Base-by-base conservation (phyloP, 1,139 yeast species). In the Protomyces inundatus region DNA sequence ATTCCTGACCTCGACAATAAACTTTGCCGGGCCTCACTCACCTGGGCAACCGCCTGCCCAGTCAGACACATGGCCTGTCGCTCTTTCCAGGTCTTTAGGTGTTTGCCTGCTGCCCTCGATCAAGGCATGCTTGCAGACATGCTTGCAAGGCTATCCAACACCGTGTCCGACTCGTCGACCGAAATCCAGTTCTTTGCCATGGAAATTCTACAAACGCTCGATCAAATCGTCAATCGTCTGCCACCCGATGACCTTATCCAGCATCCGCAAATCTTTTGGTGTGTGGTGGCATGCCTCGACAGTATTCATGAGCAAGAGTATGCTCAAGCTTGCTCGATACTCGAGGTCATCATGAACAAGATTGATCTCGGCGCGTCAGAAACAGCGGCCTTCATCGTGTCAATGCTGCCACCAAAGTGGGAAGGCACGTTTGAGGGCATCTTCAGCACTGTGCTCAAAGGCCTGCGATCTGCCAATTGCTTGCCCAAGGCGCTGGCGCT, bases 31-130 rank as follows among this genome's bases (percentile, higher is more conserved):
- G 84, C 84, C 1, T 89, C 98, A 0, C 78, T 95, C 55, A 81
- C 81, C 46, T 95, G 98, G 98, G 98, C 98, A 0, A 93, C 98
- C 0, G 86, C 97, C 0, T 93, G 98, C 77, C 96, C 98, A 1
- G 98, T 93, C 0, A 82, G 98, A 71, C 99, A 95, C 73, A 84
- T 93, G 71, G 98, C 99, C 0, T 93, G 98, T 70, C 82, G 98
- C 39, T 90, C 98, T 0, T 93, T 95, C 74, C 98, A 95, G 73
- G 81, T 90, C 0, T 93, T 91, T 76, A 79, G 99, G 58, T 88
- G 96, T 3, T 76, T 93, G 61, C 77, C 90, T 14, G 82, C 88
- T 12, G 85, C 86, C 69, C 77, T 93, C 68, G 97, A 93, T 72
- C 93, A 88, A 72, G 81, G 83, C 12, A 93, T 93, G 97, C 79